These are phyloP conservation scores for Cymbidium sinense DNA, from an alignment of 106 monocot genomes.

Conservation along the genomic window DNA sequence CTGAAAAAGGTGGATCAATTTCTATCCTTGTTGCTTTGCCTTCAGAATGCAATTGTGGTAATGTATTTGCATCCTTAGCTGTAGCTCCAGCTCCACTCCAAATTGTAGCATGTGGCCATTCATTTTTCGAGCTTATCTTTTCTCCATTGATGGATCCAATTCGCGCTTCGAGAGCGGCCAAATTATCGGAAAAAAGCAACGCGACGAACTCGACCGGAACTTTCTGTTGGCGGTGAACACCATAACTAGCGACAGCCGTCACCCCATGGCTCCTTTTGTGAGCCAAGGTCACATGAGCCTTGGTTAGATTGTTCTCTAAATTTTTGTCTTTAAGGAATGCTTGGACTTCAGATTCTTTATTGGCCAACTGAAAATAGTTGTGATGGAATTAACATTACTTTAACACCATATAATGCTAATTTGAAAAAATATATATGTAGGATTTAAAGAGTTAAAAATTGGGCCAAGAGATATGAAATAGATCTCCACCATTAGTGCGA, in stretches of 20 bases:
- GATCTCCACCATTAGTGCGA: no score
- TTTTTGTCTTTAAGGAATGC: conserved; percentile 36
- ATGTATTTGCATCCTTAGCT: conserved; percentile 65
- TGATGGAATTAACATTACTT: no score
- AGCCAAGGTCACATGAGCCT: conserved; percentile 83
- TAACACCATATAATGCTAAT: neutral
- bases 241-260: conserved; percentile 70
- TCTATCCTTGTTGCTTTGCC: conserved; percentile 60
- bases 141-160: conserved; percentile 68
- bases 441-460: no score
- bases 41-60: conserved; percentile 53
- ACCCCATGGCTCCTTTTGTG: conserved; percentile 95
- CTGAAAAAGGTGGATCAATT: conserved; percentile 46
- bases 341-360: conserved; percentile 23
- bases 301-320: conserved; percentile 39
- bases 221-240: conserved; percentile 33
- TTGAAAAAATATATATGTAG: no score
- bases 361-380: conserved; percentile 36
- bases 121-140: conserved; percentile 52
- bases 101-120: conserved; percentile 90
- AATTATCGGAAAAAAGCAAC: conserved; percentile 69
- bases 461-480: neutral
- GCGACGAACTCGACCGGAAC: conserved; percentile 73
- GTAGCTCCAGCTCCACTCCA: conserved; percentile 62
- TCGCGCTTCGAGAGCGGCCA: conserved; percentile 69